Evolutionary conservation across 768 basidiomycete species (phyloP).

Genomic region (Dioszegia aurantiaca): DNA sequence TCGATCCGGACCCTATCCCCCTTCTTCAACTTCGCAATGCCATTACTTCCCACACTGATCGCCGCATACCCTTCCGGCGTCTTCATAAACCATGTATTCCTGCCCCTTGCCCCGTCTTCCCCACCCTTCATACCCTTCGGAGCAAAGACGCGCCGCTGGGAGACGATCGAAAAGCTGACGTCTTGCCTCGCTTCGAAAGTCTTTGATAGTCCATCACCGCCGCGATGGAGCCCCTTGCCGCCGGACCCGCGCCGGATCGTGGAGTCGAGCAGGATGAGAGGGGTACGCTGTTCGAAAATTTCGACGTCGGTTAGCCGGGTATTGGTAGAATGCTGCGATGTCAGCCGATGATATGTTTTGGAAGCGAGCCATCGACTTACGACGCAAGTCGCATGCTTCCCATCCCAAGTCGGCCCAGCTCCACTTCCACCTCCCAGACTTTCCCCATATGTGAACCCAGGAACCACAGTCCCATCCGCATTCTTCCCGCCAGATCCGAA

Average conservation of each 20-base stretch:
- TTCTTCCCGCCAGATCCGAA: slow-evolving; percentile 31
- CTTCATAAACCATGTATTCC: slow-evolving; percentile 18
- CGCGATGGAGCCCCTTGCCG: slow-evolving; percentile 21
- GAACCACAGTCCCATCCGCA: slow-evolving; percentile 10
- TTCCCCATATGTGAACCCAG: slow-evolving; percentile 30
- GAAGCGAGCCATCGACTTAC: background rate
- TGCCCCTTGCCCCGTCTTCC: slow-evolving; percentile 15
- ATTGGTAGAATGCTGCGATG: slow-evolving; percentile 20
- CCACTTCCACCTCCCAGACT: slow-evolving; percentile 31
- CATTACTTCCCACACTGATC: slow-evolving; percentile 27
- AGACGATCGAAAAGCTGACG: slow-evolving; percentile 22
- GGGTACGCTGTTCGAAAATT: slow-evolving; percentile 32
- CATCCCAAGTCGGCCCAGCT: slow-evolving; percentile 32
- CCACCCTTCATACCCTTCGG: slow-evolving; percentile 27
- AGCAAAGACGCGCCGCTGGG: slow-evolving; percentile 23
- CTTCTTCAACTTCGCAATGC: slow-evolving; percentile 25
- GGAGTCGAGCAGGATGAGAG: slow-evolving; percentile 35
- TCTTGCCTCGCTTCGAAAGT: slow-evolving; percentile 16
- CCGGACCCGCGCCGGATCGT: slow-evolving; percentile 26
- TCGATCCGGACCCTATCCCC: slow-evolving; percentile 35
- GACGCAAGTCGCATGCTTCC: slow-evolving; percentile 13
- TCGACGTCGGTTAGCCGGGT: slow-evolving; percentile 31
- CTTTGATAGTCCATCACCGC: slow-evolving; percentile 22
- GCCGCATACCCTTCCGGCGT: slow-evolving; percentile 15
- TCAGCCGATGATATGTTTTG: background rate